Evolutionary conservation across 371 early-diverging fungal genomes (phyloP), one percentile per base, ranked within the genome.

Genomic region (Capniomyces stellatus): DNA sequence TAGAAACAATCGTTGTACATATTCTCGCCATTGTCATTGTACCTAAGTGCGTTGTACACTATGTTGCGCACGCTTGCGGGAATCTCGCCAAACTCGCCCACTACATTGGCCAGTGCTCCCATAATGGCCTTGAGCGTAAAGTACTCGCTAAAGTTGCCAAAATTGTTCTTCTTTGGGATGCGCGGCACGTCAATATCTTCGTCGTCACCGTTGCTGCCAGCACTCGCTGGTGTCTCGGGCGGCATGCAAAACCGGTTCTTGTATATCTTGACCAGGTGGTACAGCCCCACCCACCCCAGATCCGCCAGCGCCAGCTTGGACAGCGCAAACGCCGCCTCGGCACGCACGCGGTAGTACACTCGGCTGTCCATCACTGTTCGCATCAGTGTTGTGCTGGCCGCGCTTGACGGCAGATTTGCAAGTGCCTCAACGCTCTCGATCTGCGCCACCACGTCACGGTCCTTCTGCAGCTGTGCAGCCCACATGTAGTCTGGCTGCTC

Each of bases 401-500:
- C 78, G 12, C 65, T 59, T 0, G 85, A 83, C 3, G 83, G 82
- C 69, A 76, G 62, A 2, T 66, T 63, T 54, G 71, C 70, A 31
- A 89, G 60, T 0, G 82, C 83, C 30, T 71, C 64, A 30, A 86
- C 74, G 27, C 89, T 89, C 61, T 99, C 97, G 54, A 83, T 78
- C 59, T 99, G 99, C 3, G 97, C 94, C 4, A 87, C 80, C 1
- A 97, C 92, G 66, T 97, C 94, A 47, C 87, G 77, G 63, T 98
- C 98, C 56, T 87, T 82, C 25, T 82, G 79, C 46, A 97, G 71
- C 62, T 93, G 93, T 18, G 91, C 86, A 12, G 86, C 85, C 89
- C 93, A 94, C 96, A 97, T 97, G 58, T 84, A 90, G 58, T 89
- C 94, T 0, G 88, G 81, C 67, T 96, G 98, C 51, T 85, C 82